phyloP scores from a whole-genome alignment of 257 asterid species.

The Solanum dulcamara region DNA sequence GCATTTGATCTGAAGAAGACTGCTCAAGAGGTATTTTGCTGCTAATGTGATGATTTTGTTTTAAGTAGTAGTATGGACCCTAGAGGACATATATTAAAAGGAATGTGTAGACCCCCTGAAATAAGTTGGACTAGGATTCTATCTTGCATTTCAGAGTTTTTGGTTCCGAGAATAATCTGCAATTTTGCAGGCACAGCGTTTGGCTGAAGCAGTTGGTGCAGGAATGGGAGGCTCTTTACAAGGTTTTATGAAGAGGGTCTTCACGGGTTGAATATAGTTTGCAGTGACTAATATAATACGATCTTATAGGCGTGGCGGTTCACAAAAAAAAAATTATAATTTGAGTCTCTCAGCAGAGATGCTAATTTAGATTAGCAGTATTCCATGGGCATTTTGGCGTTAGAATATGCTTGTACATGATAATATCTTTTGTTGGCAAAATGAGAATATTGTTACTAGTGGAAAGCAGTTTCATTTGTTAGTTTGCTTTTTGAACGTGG shows the following conservation, averaged over 20 bases:
- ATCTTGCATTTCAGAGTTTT: not conserved
- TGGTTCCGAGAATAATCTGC: not conserved
- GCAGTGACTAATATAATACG: not conserved
- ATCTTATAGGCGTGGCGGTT: not conserved
- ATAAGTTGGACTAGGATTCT: not conserved
- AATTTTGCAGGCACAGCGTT: slow-evolving; percentile 53
- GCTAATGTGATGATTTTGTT: not conserved
- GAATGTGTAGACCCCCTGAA: not conserved
- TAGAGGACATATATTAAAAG: not conserved
- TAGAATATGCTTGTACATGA: not conserved
- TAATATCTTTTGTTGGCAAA: not conserved
- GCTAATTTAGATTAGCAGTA: not conserved
- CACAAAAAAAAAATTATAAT: not conserved
- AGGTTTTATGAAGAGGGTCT: slow-evolving; percentile 44
- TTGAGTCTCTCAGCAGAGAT: not conserved
- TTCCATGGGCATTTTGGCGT: not conserved
- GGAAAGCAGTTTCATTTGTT: not conserved
- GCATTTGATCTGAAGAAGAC: slow-evolving; percentile 77
- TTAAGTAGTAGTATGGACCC: not conserved
- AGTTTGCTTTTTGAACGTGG: not conserved
- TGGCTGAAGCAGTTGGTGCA: slow-evolving; percentile 83
- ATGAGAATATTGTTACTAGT: not conserved
- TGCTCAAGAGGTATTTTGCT: slow-evolving; percentile 58
- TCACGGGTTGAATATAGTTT: slow-evolving; percentile 26
- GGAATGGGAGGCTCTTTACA: slow-evolving; percentile 79